Percentiles rank a stretch among this genome's conserved stretches.
Evolutionary conservation across 805 yeast genomes (phyloP).

Genomic region (Metschnikowia aberdeeniae): DNA sequence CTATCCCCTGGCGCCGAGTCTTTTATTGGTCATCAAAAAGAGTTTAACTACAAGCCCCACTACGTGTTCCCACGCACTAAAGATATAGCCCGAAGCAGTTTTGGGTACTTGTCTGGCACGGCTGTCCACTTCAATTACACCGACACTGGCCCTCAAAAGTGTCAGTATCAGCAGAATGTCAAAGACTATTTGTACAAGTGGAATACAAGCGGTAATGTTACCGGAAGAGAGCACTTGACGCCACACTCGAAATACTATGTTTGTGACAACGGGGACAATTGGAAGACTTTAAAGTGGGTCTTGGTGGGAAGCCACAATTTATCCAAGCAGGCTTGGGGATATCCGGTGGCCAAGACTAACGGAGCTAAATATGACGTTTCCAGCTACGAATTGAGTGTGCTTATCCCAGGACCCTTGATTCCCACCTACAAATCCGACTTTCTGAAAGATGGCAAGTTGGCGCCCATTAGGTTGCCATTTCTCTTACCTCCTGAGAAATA

Average conservation of each 20-base stretch:
- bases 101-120: slow-evolving; percentile 48
- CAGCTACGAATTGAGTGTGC: slow-evolving; percentile 39
- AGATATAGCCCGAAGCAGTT: slow-evolving; percentile 35
- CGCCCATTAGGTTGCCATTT: slow-evolving; percentile 51
- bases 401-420: slow-evolving; percentile 28
- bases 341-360: slow-evolving; percentile 16
- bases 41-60: slow-evolving; percentile 28
- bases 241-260: slow-evolving; percentile 70
- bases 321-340: slow-evolving; percentile 82
- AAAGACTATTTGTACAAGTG: slow-evolving; percentile 44
- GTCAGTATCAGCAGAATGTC: slow-evolving; percentile 41
- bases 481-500: slow-evolving; percentile 48
- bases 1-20: slow-evolving; percentile 24
- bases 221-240: slow-evolving; percentile 39
- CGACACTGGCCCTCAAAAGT: slow-evolving; percentile 16
- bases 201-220: slow-evolving; percentile 22
- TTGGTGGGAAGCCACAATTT: slow-evolving; percentile 71
- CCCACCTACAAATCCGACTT: slow-evolving; percentile 45
- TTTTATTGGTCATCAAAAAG: slow-evolving; percentile 19
- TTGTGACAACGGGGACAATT: slow-evolving; percentile 48
- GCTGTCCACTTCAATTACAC: slow-evolving; percentile 46
- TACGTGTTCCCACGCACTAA: slow-evolving; percentile 44
- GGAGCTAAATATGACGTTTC: slow-evolving; percentile 24
- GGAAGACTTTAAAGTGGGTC: slow-evolving; percentile 58
- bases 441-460: slow-evolving; percentile 1